Base-by-base conservation (phyloP, 2,329 filamentous ascomycete species). In the Clathrospora elynae region DNA sequence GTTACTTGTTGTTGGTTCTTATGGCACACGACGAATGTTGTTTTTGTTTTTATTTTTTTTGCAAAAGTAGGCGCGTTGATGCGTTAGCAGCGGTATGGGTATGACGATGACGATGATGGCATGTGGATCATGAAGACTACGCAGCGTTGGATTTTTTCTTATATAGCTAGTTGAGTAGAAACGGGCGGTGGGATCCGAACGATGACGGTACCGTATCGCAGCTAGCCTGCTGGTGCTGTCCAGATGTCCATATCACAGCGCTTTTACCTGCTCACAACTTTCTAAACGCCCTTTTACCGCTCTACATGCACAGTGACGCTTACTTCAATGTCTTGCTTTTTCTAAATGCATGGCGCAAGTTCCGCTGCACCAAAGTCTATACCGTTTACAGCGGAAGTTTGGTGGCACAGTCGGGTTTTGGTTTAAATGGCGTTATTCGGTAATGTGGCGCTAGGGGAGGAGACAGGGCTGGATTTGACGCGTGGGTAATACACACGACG, bases 1-100 rank as follows among this genome's bases (percentile, higher is more conserved):
- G n/a, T 35, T 36, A 31, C 33, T 46, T 46, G 42, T 34, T 36
- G 29, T 45, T 48, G 39, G 35, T 35, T 50, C 25, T 44, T 44
- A 26, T 32, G 30, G 44, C 39, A 44, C n/a, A n/a, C n/a, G n/a
- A n/a, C n/a, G n/a, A n/a, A n/a, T n/a, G 32, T 35, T 29, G 37
- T 37, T 17, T 35, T 30, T 24, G 36, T 45, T 42, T 35, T 18
- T 39, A 49, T 41, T 50, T 42, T 42, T 36, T 25, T 23, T 32
- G 33, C 28, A 39, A 32, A 46, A 53, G 38, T 46, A 46, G 46
- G 49, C 35, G 35, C 32, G 25, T 42, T 37, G 30, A 45, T 47
- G 42, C 34, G 36, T 42, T 50, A 40, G 36, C 37, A 53, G 31
- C 36, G 41, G 42, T 49, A 53, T 40, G 49, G 52, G 35, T 28